Base-by-base conservation (phyloP, 2,329 filamentous ascomycete genomes). In the Fusarium fracticaudum region DNA sequence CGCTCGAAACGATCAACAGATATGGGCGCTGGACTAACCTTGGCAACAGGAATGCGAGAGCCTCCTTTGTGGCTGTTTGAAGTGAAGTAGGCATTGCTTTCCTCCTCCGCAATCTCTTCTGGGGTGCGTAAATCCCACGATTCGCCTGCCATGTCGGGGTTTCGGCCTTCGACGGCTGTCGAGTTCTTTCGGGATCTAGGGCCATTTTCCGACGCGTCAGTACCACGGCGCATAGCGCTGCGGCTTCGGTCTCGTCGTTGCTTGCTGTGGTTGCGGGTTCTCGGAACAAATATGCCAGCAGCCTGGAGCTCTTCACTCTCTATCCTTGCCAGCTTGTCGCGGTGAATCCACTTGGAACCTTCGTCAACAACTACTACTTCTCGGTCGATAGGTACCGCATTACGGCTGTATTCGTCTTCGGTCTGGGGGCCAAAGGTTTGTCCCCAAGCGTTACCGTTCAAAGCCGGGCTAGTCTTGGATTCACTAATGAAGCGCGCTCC, bases 31-130 rank as follows among this genome's bases (percentile, higher is more conserved):
- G 93, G 93, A 80, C 94, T 98, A 20, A 89, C 86, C 77, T 94
- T 95, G 37, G 94, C 91, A 43, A 98, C 88, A 3, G 96, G 96
- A 80, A 99, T 98, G 61, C 94, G 91, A 50, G 96, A 98, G 85
- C 84, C 89, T 85, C 86, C 89, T 83, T 88, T 92, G 78, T 80
- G 84, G 74, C 76, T 88, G 83, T 83, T 89, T 79, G 84, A 82
- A 76, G 86, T 81, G 77, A 86, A 89, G 73, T 89, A 90, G 60
- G 83, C 79, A 54, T 85, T 85, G 45, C 84, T 84, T 79, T 89
- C 83, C 80, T 89, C 86, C 76, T 90, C 85, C 50, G 92, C 91
- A 70, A 94, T 92, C 80, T 98, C 95, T 76, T 95, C 93, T 5
- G 93, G 92, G 26, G 90, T 88, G 65, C 93, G 89, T 62, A 95